Evolutionary conservation across 2,329 filamentous ascomycete species (phyloP).

Genomic region (Pyrenochaeta sp.): DNA sequence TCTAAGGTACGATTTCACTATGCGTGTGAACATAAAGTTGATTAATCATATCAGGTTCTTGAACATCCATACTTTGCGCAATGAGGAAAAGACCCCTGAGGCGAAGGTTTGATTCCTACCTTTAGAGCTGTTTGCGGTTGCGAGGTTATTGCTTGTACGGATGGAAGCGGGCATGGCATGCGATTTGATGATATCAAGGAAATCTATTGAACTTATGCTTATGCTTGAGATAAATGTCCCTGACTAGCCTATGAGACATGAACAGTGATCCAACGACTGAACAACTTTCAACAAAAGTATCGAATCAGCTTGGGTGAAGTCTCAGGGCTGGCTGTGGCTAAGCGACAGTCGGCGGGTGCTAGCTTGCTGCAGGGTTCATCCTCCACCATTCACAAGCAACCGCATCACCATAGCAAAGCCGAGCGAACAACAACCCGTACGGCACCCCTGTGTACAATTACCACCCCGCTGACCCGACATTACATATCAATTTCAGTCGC

Average conservation of each 20-base stretch:
- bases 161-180: no score
- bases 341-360: slow-evolving; percentile 8
- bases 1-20: slow-evolving; percentile 58
- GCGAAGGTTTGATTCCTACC: neutral
- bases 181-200: no score
- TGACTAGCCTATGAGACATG: neutral
- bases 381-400: slow-evolving; percentile 23
- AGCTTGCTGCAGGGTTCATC: slow-evolving; percentile 23
- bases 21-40: neutral
- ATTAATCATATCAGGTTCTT: slow-evolving; percentile 31
- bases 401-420: slow-evolving; percentile 28
- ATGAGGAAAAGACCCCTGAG: neutral
- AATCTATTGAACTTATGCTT: no score
- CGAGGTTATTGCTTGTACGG: neutral
- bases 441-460: slow-evolving; percentile 18
- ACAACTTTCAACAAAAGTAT: neutral
- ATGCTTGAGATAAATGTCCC: neutral
- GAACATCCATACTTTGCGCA: slow-evolving; percentile 40
- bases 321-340: neutral
- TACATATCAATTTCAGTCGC: slow-evolving; percentile 20
- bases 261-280: neutral
- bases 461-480: slow-evolving; percentile 11
- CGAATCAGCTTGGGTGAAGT: neutral
- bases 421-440: slow-evolving; percentile 36
- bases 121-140: neutral